Percentiles rank a stretch among this genome's conserved stretches.
phyloP scores from a whole-genome alignment of 2,329 filamentous ascomycete species.

The Emergomyces orientalis region DNA sequence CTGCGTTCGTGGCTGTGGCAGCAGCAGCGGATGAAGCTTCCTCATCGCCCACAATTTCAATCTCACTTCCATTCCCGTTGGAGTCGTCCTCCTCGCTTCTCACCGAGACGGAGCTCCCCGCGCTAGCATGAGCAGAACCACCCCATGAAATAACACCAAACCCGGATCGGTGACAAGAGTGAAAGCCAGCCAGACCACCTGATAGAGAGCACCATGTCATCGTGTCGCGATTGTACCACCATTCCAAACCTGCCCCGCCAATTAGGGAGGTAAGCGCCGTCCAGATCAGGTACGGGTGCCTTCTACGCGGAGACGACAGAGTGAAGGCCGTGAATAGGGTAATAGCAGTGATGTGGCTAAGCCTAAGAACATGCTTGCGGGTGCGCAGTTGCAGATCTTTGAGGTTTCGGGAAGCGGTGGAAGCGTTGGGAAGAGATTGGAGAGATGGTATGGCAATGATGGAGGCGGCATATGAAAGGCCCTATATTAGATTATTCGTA shows the following conservation, averaged over 20 bases:
- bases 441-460: conserved; percentile 70
- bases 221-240: conserved; percentile 59
- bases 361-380: conserved; percentile 54
- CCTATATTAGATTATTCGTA: conserved; percentile 43
- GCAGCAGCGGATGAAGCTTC: conserved; percentile 11
- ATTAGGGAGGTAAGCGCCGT: conserved; percentile 55
- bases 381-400: conserved; percentile 55
- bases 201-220: conserved; percentile 32
- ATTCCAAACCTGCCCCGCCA: conserved; percentile 49
- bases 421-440: conserved; percentile 67
- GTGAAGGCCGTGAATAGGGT: conserved; percentile 69
- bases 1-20: neutral
- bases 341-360: conserved; percentile 59
- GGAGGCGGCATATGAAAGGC: conserved; percentile 76
- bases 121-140: neutral
- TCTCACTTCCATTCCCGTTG: conserved; percentile 15
- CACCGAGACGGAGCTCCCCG: neutral
- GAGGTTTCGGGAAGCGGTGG: conserved; percentile 61
- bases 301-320: conserved; percentile 62
- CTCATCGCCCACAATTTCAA: conserved; percentile 14
- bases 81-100: conserved; percentile 15
- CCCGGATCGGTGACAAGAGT: neutral
- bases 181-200: neutral
- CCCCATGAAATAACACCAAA: conserved; percentile 8
- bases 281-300: conserved; percentile 88